phyloP scores from a whole-genome alignment of 2,329 filamentous ascomycete species.

The Erysiphe pulchra region DNA sequence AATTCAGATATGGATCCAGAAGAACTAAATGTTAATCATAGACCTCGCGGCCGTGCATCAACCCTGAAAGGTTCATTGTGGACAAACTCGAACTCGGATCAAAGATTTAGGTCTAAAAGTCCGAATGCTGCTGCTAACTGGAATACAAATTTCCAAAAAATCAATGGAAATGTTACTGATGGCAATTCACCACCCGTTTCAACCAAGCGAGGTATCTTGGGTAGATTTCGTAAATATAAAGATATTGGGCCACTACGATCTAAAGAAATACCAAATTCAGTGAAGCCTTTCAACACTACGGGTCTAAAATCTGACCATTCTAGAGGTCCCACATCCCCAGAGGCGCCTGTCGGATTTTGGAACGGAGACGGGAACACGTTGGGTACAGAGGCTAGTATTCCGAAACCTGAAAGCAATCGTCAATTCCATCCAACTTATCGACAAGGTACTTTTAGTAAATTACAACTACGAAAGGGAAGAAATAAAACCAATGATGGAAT shows the following conservation, averaged over 20 bases:
- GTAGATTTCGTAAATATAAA: conserved; percentile 17
- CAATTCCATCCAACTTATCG: conserved; percentile 3
- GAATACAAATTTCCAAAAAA: conserved; percentile 11
- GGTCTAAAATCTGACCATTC: conserved; percentile 5
- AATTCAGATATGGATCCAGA: conserved; percentile 29
- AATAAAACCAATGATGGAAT: conserved; percentile 23
- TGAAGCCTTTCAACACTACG: conserved; percentile 22
- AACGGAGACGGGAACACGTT: conserved; percentile 10
- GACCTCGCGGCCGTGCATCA: conserved; percentile 22
- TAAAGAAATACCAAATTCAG: conserved; percentile 24
- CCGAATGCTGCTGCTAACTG: conserved; percentile 29
- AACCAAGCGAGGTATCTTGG: conserved; percentile 10
- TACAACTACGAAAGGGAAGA: conserved; percentile 33
- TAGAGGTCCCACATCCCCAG: conserved; percentile 7
- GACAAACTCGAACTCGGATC: conserved; percentile 9
- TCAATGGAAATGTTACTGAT: conserved; percentile 27
- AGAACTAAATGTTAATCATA: conserved; percentile 28
- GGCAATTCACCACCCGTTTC: conserved; percentile 16
- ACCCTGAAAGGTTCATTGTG: conserved; percentile 10
- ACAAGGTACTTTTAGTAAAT: conserved; percentile 21
- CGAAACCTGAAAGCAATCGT: conserved; percentile 6
- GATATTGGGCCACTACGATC: conserved; percentile 23
- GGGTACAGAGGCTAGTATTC: conserved; percentile 9
- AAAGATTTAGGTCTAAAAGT: conserved; percentile 43
- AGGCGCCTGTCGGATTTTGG: conserved; percentile 8